Evolutionary conservation across 129 eudicot genomes (phyloP).

Genomic region (Saposhnikovia divaricata): DNA sequence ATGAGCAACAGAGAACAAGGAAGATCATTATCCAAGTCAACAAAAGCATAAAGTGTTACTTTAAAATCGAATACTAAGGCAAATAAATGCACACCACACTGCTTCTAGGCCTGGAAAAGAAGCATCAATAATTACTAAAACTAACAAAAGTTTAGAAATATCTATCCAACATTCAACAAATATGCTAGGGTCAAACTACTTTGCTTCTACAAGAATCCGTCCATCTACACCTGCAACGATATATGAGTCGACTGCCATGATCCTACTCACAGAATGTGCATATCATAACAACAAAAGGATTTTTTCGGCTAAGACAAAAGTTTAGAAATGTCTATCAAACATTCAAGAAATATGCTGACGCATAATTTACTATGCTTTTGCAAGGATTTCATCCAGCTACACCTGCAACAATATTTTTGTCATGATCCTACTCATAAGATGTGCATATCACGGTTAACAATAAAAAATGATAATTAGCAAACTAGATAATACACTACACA

Average conservation of each 20-base stretch:
- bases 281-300: not conserved
- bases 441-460: not conserved
- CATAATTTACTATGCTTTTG: not conserved
- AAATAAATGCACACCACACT: not conserved
- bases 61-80: not conserved
- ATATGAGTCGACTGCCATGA: not conserved
- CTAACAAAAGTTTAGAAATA: not conserved
- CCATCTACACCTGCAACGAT: not conserved
- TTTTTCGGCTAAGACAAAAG: too few species aligned
- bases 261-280: not conserved
- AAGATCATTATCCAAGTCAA: not conserved
- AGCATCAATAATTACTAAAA: not conserved
- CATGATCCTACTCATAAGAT: not conserved
- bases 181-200: not conserved
- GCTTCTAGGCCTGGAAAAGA: too few species aligned
- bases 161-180: not conserved
- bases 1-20: not conserved
- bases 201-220: not conserved
- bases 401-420: not conserved
- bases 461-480: not conserved
- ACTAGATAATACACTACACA: not conserved
- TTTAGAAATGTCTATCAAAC: too few species aligned
- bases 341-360: not conserved
- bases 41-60: not conserved
- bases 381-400: not conserved